Evolutionary conservation across 2,329 filamentous ascomycete genomes (phyloP), one percentile per base, ranked within the genome.

Genomic region (Aspergillus texensis): DNA sequence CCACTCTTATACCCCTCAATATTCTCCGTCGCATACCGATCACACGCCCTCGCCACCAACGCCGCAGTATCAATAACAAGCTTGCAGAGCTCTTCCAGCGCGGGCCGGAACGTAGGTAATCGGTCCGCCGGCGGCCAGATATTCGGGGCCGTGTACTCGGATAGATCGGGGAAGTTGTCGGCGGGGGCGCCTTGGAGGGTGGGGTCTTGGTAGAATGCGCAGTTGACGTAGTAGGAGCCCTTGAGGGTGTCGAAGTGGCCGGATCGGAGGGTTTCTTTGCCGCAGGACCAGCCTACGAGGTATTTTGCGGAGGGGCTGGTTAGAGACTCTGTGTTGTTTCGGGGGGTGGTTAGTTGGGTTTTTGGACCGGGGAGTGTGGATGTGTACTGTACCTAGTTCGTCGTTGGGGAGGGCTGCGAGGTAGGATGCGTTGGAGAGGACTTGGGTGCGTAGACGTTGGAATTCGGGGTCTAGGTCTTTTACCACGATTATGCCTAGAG

Each of bases 401-500:
- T 86, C 79, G 30, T 85, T 79, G 6, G 93, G 86, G 5, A 98
- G 84, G 67, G 93, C 93, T 39, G 92, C 95, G 45, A 98, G 87
- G 75, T 96, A 95, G 0, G 93, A 96, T 4, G 93, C 89, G 75
- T 95, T 95, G 0, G 92, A 95, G 8, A 99, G 84, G 2, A 96
- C 85, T 64, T 86, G 86, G 63, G 86, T 86, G 65, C 95, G 87
- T 50, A 97, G 81, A n/a, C 85, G 79, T 16, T 85, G 78, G 71
- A 96, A 99, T 58, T 87, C 83, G 6, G 84, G 66, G 0, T 93
- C 92, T 0, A 98, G 86, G 74, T 93, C 92, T 75, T 91, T 93
- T 55, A 99, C 94, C n/a, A 98, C 82, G 61, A 99, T 89, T 58
- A 99, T 97, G 0, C 95, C 95, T 14, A 98, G 83, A 2, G 93